phyloP scores from a whole-genome alignment of 2,329 filamentous ascomycete species.

The Ramularia endophylla region DNA sequence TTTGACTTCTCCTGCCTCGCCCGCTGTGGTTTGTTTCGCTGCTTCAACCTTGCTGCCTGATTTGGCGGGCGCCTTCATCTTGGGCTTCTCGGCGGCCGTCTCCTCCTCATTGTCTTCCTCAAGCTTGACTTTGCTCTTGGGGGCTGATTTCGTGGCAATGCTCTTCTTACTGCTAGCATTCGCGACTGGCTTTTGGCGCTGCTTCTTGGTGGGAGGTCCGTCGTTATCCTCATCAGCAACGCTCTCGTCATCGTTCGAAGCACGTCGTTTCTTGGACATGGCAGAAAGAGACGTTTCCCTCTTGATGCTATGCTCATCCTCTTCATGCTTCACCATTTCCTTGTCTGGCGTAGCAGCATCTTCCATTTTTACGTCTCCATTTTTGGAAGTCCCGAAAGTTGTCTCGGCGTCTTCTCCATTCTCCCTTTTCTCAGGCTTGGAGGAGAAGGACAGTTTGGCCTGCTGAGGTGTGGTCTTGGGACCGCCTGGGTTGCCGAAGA shows the following conservation, averaged over 20 bases:
- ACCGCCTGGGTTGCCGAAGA: constrained; percentile 66
- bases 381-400: constrained; percentile 13
- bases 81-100: constrained; percentile 2
- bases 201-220: constrained; percentile 33
- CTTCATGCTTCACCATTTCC: constrained; percentile 14
- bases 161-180: constrained; percentile 20
- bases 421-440: constrained; percentile 24
- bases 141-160: constrained; percentile 16
- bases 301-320: constrained; percentile 21
- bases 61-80: constrained; percentile 1
- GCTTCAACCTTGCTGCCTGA: constrained; percentile 7
- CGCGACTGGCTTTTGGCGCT: constrained; percentile 22
- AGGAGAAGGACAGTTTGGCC: constrained; percentile 69
- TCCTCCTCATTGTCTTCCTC: constrained; percentile 10
- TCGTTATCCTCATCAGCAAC: constrained; percentile 24
- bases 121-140: constrained; percentile 9
- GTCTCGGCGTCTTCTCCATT: constrained; percentile 9
- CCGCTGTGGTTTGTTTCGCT: constrained; percentile 4
- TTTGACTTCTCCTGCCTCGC: constrained; percentile 18
- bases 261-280: constrained; percentile 26
- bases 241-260: constrained; percentile 22
- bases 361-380: constrained; percentile 32
- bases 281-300: constrained; percentile 14
- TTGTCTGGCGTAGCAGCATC: constrained; percentile 28
- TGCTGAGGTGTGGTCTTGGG: constrained; percentile 60